Conservation (phyloP, 306 rosid species). For the Ormosia emarginata region DNA sequence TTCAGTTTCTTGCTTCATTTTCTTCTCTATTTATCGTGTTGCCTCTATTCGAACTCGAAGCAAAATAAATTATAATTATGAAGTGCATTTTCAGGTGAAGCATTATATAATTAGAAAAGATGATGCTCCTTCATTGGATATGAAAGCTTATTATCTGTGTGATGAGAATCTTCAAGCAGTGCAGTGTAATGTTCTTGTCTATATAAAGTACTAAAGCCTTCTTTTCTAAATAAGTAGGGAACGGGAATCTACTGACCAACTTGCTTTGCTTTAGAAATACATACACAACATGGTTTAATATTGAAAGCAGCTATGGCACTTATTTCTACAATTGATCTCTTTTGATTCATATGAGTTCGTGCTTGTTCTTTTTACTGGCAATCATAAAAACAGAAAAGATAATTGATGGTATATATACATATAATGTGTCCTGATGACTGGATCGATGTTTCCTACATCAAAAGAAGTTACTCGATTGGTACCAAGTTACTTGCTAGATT, state of each 20-base stretch:
- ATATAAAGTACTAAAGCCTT: slow-evolving; percentile 34
- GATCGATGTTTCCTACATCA: slow-evolving; percentile 13
- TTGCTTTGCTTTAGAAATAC: slow-evolving; percentile 39
- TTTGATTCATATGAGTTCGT: slow-evolving; percentile 32
- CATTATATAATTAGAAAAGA: background rate
- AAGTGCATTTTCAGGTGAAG: background rate
- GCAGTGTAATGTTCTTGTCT: slow-evolving; percentile 13
- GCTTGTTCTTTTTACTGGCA: slow-evolving; percentile 19
- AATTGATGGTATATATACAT: background rate
- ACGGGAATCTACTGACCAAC: slow-evolving; percentile 32
- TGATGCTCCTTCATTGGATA: background rate
- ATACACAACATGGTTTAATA: slow-evolving; percentile 13
- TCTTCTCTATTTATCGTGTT: background rate
- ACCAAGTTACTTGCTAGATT: slow-evolving; percentile 16
- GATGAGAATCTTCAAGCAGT: background rate
- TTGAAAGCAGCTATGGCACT: slow-evolving; percentile 29
- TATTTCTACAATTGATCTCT: slow-evolving; percentile 16
- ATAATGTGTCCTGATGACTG: slow-evolving; percentile 17
- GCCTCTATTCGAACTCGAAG: background rate
- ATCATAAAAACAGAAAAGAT: slow-evolving; percentile 38
- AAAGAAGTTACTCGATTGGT: too few species aligned
- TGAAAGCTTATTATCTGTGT: background rate
- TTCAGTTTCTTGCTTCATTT: background rate
- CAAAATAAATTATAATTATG: background rate
- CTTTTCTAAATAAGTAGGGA: slow-evolving; percentile 34